Conservation (phyloP, 441 rosid genomes). For the Erodium texanum region DNA sequence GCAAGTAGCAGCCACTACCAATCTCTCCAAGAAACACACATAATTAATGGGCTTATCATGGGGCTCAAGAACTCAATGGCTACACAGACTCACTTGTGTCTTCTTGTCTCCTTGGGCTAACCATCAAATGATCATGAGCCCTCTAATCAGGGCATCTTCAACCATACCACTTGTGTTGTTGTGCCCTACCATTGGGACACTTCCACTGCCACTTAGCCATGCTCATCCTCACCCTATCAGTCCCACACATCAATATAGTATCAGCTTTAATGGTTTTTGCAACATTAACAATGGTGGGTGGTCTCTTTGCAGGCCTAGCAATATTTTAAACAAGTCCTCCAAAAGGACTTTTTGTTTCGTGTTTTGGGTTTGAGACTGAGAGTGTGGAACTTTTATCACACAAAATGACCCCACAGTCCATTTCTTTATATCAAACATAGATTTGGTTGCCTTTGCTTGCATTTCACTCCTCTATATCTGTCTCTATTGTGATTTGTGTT, state of each 20-base stretch:
- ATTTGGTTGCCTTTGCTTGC: not conserved
- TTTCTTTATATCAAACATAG: not conserved
- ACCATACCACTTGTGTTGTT: no score
- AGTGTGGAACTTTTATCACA: not conserved
- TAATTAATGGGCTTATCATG: constrained; percentile 1
- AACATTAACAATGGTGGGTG: not conserved
- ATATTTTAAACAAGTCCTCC: not conserved
- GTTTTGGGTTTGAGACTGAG: not conserved
- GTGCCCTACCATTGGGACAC: not conserved
- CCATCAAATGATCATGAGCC: not conserved
- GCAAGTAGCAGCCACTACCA: not conserved
- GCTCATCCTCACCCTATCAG: not conserved
- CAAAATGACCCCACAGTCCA: not conserved
- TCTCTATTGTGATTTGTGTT: not conserved
- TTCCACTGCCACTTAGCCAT: constrained; percentile 1
- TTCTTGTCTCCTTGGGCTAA: constrained; percentile 2
- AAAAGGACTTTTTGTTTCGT: not conserved
- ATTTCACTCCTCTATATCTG: not conserved
- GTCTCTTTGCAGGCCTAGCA: not conserved
- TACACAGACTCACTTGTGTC: constrained; percentile 5
- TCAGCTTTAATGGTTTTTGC: not conserved
- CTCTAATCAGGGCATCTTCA: no score
- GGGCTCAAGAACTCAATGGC: constrained; percentile 2
- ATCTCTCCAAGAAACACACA: constrained; percentile 6
- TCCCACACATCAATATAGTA: not conserved